A percentile compares a stretch with the other conserved stretches of the same genome.
These are phyloP conservation scores for Malassezia caprae DNA, from an alignment of 1,284 basidiomycete genomes.

Conservation along the genomic window DNA sequence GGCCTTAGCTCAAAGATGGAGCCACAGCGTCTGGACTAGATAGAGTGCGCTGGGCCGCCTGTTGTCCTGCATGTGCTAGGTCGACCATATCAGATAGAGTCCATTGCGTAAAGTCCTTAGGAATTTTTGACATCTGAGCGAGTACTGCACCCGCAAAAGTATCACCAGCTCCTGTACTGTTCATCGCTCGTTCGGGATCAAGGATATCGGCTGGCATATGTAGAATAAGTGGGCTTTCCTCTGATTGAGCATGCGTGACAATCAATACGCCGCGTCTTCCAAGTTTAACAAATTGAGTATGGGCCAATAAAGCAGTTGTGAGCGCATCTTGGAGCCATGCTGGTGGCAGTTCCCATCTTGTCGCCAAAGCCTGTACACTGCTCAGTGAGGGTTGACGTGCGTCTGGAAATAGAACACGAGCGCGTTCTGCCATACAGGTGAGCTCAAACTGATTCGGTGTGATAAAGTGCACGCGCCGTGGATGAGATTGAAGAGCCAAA, in stretches of 20 bases:
- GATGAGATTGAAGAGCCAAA: constrained; percentile 14
- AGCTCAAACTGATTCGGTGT: constrained; percentile 16
- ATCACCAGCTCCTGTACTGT: constrained; percentile 45
- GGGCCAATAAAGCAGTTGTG: neutral
- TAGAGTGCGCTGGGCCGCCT: neutral
- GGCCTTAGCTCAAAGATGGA: neutral
- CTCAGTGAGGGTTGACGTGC: constrained; percentile 1
- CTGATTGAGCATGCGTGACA: constrained; percentile 1
- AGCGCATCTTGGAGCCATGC: constrained; percentile 19
- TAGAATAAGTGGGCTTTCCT: neutral
- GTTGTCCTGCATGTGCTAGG: constrained; percentile 1
- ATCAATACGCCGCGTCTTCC: constrained; percentile 20
- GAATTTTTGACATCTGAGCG: constrained; percentile 7
- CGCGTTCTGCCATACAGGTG: neutral
- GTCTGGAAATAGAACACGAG: neutral
- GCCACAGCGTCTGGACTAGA: constrained; percentile 5
- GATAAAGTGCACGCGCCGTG: constrained; percentile 40
- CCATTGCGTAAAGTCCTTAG: neutral
- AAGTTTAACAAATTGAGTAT: constrained; percentile 11
- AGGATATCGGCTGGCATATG: constrained; percentile 22
- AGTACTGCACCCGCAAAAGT: constrained; percentile 38
- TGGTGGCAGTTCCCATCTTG: constrained; percentile 10
- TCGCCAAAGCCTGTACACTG: constrained; percentile 5
- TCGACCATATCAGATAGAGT: neutral
- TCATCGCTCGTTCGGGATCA: constrained; percentile 17